Evolutionary conservation across 176 grass and related monocot genomes (phyloP).

Genomic region (Musa schizocarpa): DNA sequence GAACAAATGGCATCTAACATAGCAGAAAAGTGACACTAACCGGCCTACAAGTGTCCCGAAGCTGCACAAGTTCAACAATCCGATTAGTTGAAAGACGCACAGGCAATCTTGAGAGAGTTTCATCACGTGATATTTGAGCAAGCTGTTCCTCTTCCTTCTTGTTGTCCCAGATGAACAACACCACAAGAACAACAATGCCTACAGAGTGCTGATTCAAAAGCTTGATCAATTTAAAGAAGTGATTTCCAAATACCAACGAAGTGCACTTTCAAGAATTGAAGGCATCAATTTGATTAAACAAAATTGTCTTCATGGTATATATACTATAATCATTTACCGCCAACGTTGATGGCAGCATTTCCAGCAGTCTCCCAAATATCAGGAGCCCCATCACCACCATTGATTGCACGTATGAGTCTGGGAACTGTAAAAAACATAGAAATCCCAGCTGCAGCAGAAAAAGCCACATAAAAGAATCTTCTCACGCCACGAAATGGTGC

Average conservation of each 20-base stretch:
- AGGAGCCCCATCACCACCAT: slow-evolving; percentile 80
- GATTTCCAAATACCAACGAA: background rate
- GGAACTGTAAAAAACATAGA: slow-evolving; percentile 88
- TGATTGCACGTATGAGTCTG: slow-evolving; percentile 65
- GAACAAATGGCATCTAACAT: background rate
- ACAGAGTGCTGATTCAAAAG: slow-evolving; percentile 73
- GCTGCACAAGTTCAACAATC: slow-evolving; percentile 79
- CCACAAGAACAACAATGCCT: slow-evolving; percentile 87
- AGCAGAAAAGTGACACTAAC: slow-evolving; percentile 58
- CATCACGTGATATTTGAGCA: slow-evolving; percentile 77
- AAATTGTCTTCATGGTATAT: background rate
- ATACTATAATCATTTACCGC: slow-evolving; percentile 50
- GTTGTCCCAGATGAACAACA: slow-evolving; percentile 91
- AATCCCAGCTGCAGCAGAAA: slow-evolving; percentile 84
- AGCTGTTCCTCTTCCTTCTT: slow-evolving; percentile 94
- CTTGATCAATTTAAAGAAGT: slow-evolving; percentile 40
- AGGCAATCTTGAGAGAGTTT: slow-evolving; percentile 91
- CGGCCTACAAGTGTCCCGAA: slow-evolving; percentile 73
- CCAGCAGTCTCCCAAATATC: slow-evolving; percentile 68
- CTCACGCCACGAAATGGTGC: slow-evolving; percentile 91
- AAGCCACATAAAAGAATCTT: slow-evolving; percentile 92
- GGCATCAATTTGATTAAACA: no score
- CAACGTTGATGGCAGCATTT: slow-evolving; percentile 84
- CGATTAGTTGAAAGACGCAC: slow-evolving; percentile 75
- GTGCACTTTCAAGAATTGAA: background rate